Evolutionary conservation across 78 protist genomes (phyloP), one percentile per base, ranked within the genome.

Genomic region (Dictyostelium capitatum): DNA sequence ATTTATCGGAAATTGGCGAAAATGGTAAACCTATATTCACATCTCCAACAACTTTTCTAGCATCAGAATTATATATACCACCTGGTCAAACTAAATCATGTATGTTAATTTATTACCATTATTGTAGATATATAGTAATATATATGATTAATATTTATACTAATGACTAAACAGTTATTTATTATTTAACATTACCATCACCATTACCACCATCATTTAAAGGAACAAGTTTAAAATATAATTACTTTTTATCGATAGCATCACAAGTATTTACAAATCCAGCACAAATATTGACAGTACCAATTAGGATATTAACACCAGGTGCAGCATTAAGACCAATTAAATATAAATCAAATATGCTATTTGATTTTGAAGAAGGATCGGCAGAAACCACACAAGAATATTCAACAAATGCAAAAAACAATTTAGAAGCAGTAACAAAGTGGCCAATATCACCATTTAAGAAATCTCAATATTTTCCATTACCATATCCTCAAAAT

Each of bases 111-210:
- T 37, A 20, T 23, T 30, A 11, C 30, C 19, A 4, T 28, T 54
- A 53, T 25, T 19, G n/a, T 3, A 3, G 47, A 70, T 70, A 4
- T 4, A 41, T 8, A 28, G 2, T 48, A 9, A 48, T 48, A 48
- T 9, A 48, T 48, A 48, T 9, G 5, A 48, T 48, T 48, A 48
- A 48, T 8, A 48, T n/a, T n/a, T n/a, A n/a, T n/a, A n/a, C n/a
- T n/a, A n/a, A n/a, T n/a, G n/a, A n/a, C n/a, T n/a, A 59, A 19
- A 59, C 46, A 85, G 93, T 30, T 87, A 87, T 87, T 53, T 87
- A 87, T 77, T 87, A 87, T 87, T 9, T 87, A 23, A 87, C 93
- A 77, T 87, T 87, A 51, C 93, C 93, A 65, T 77, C 93, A 77
- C 59, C 83, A 50, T 64, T 87, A 77, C 93, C 93, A 77, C 93